Percentiles rank a stretch among this genome's conserved stretches.
These are phyloP conservation scores for Lodderomyces theae DNA, from an alignment of 1,139 yeast genomes.

Conservation along the genomic window DNA sequence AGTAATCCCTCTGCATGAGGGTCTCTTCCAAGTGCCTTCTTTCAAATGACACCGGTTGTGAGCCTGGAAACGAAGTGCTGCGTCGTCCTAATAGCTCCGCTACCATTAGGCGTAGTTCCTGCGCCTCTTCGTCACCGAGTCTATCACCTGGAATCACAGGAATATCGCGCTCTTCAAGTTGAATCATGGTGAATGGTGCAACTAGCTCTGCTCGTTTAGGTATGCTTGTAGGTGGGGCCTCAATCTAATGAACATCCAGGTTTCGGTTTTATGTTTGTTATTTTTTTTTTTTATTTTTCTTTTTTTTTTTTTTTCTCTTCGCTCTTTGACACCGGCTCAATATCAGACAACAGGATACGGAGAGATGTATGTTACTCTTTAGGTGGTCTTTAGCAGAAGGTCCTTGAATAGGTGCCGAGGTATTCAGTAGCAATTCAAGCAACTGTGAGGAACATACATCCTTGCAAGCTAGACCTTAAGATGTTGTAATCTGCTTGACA, in stretches of 20 bases:
- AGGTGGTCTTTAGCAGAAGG: too few species aligned
- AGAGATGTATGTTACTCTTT: too few species aligned
- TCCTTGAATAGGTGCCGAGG: too few species aligned
- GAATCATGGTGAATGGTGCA: constrained; percentile 24
- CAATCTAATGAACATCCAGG: too few species aligned
- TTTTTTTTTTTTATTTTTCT: not conserved
- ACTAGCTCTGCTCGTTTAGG: constrained; percentile 1
- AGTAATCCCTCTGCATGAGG: constrained; percentile 59
- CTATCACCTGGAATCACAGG: constrained; percentile 83
- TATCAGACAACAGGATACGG: too few species aligned
- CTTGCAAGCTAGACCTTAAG: too few species aligned
- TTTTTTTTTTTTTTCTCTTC: too few species aligned
- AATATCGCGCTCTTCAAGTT: constrained; percentile 55
- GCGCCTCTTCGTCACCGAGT: constrained; percentile 69
- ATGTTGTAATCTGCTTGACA: too few species aligned
- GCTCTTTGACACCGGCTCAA: too few species aligned
- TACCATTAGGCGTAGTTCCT: constrained; percentile 65
- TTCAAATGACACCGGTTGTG: constrained; percentile 93
- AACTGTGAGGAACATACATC: too few species aligned
- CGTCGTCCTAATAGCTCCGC: constrained; percentile 63
- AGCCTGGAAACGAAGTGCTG: constrained; percentile 67
- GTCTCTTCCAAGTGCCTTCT: constrained; percentile 66
- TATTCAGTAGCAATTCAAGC: too few species aligned
- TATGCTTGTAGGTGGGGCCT: not conserved
- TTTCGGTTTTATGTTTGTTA: not conserved